A percentile compares a stretch with the other conserved stretches of the same genome.
These are phyloP conservation scores for Vanrija sp. DNA, from an alignment of 1,284 basidiomycete genomes.

Conservation along the genomic window DNA sequence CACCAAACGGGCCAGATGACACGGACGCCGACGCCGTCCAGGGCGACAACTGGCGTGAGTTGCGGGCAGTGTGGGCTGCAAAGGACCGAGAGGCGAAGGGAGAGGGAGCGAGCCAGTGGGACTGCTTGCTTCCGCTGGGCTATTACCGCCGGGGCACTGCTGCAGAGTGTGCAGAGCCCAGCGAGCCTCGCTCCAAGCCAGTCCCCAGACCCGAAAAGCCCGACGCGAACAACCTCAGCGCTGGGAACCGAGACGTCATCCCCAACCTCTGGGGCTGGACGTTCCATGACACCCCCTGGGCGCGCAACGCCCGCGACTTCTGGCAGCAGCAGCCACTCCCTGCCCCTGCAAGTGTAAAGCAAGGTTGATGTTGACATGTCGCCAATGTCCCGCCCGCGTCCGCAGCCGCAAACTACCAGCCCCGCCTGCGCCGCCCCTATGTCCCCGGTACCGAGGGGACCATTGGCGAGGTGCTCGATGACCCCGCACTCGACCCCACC, in stretches of 20 bases:
- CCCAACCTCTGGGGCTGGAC: too few relatives aligned
- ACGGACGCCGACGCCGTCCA: conserved; percentile 3
- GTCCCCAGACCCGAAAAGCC: not conserved
- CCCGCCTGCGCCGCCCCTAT: not conserved
- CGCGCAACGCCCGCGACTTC: too few relatives aligned
- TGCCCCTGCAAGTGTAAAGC: not conserved
- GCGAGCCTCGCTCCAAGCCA: too few relatives aligned
- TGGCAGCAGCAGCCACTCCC: not conserved
- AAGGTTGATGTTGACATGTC: not conserved
- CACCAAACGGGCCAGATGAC: not conserved
- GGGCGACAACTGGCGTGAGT: conserved; percentile 16
- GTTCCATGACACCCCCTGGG: too few relatives aligned
- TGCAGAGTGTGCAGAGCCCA: too few relatives aligned
- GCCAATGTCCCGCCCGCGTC: not conserved
- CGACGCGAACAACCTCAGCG: not conserved
- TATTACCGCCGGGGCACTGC: too few relatives aligned
- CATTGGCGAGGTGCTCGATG: conserved; percentile 8
- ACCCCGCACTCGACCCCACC: conserved; percentile 7
- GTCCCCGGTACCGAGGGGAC: conserved; percentile 5
- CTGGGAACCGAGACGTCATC: too few relatives aligned
- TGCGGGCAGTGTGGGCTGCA: too few relatives aligned
- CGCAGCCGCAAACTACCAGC: too few relatives aligned
- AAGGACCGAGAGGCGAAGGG: too few relatives aligned
- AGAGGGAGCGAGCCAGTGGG: too few relatives aligned
- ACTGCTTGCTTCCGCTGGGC: too few relatives aligned